Evolutionary conservation across 2,329 filamentous ascomycete species (phyloP), one percentile per base, ranked within the genome.

Genomic region (Hymenoscyphus fraxineus): DNA sequence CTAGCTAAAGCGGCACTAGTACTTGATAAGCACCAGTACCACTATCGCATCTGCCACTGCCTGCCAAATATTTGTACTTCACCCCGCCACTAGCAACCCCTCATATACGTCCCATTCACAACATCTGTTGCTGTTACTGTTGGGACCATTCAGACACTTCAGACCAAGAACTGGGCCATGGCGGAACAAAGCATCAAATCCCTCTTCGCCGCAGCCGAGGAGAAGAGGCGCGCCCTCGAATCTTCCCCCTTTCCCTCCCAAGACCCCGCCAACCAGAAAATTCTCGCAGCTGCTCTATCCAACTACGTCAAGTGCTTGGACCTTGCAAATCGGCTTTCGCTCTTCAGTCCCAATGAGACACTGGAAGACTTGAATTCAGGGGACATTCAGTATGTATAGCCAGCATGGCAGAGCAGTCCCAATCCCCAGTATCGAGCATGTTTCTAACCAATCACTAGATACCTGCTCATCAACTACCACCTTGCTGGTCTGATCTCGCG

Each of bases 291-390:
- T 47, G 85, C 91, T 51, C 86, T 96, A 70, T 78, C 84, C 68
- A 84, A 87, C 61, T 94, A 96, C 78, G 82, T 90, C 72, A 82
- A 90, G 76, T 93, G 91, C 76, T 81, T 89, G 65, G 80, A 85
- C 65, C 85, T 91, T 63, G 86, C 91, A 68, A 81, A 86, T 69
- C 83, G 86, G 65, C 81, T 95, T 32, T 89, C 91, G 0, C 81
- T 99, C 61, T 98, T 98, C 83, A 97, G 92, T 70, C 83, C 88
- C 41, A 99, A 99, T 77, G 95, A 99, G 77, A 84, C 85, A 0
- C 78, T 94, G 47, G 95, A 99, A 67, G 95, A 99, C 78, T 80
- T 97, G 39, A 82, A 91, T 15, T 96, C 94, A 1, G 83, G 84
- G n/a, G 89, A 96, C 73, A 79, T 99, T 39, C 92, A 92, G 78